Evolutionary conservation across 1,139 yeast genomes (phyloP).

Genomic region (Kluyveromyces sp.): DNA sequence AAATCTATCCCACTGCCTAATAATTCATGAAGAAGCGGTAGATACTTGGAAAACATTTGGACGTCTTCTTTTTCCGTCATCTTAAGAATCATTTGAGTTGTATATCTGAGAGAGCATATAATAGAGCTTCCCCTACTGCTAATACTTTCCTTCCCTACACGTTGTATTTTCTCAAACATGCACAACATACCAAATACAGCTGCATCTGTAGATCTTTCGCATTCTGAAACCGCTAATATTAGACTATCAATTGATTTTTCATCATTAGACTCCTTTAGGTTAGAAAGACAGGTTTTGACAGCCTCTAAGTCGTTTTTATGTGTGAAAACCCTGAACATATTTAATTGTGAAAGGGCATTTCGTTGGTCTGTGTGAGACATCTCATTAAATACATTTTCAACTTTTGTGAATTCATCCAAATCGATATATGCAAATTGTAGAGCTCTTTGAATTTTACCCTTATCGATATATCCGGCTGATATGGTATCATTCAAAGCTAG

Average conservation of each 20-base stretch:
- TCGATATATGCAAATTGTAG: conserved; percentile 13
- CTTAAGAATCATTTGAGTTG: conserved; percentile 21
- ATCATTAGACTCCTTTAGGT: conserved; percentile 10
- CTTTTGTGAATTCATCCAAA: conserved; percentile 8
- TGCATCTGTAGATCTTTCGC: conserved; percentile 13
- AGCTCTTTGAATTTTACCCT: conserved; percentile 21
- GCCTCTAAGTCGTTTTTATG: conserved; percentile 6
- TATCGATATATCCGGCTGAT: conserved; percentile 15
- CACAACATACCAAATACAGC: conserved; percentile 12
- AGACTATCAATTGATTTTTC: conserved; percentile 15
- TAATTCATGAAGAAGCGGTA: conserved; percentile 9
- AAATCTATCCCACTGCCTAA: conserved; percentile 11
- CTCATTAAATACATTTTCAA: conserved; percentile 8
- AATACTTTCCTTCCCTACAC: not conserved
- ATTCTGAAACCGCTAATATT: conserved; percentile 17
- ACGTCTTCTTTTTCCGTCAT: conserved; percentile 12
- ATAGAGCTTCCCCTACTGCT: conserved; percentile 10
- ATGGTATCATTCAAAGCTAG: conserved; percentile 13
- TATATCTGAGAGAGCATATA: conserved; percentile 17
- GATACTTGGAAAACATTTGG: conserved; percentile 6
- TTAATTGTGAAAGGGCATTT: conserved; percentile 16
- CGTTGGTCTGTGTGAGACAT: conserved; percentile 12
- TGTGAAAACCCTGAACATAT: conserved; percentile 11
- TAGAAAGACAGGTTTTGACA: conserved; percentile 10
- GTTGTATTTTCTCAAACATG: conserved; percentile 15